Percentiles rank a stretch among this genome's conserved stretches.
Evolutionary conservation across 2,329 filamentous ascomycete genomes (phyloP).

Genomic region (Drechslerella coelobrocha): DNA sequence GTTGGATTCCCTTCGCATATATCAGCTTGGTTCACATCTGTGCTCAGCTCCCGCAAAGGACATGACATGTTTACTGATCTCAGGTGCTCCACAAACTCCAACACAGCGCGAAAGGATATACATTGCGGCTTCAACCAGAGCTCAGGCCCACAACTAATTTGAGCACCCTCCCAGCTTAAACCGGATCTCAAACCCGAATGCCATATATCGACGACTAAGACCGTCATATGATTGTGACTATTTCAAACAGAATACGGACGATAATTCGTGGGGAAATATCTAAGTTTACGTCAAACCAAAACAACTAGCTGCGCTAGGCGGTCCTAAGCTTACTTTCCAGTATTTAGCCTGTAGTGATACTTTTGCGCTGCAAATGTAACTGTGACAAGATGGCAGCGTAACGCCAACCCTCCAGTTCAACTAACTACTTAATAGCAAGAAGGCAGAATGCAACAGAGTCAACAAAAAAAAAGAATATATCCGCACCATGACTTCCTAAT

Average conservation of each 20-base stretch:
- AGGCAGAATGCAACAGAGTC: constrained; percentile 35
- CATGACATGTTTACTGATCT: no score
- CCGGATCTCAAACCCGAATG: no score
- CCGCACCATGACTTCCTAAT: constrained; percentile 8
- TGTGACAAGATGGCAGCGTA: constrained; percentile 18
- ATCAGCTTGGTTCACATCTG: constrained; percentile 15
- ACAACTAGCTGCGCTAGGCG: not conserved
- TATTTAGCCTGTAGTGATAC: constrained; percentile 41
- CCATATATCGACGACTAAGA: constrained; percentile 7
- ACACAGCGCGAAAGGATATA: no score
- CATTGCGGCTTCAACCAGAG: no score
- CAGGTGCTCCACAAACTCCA: no score
- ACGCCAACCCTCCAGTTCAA: constrained; percentile 11
- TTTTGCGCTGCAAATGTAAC: constrained; percentile 2
- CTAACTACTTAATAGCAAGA: not conserved
- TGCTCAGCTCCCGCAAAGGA: no score
- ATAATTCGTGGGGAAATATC: constrained; percentile 49
- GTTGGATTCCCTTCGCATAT: constrained; percentile 1
- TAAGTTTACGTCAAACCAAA: constrained; percentile 5
- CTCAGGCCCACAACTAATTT: no score
- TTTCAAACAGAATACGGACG: not conserved
- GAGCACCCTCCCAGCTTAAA: no score
- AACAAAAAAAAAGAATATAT: constrained; percentile 36
- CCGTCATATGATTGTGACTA: not conserved
- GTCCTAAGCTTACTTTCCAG: no score